phyloP scores from a whole-genome alignment of 805 yeast genomes.

The Lipomyces yamadae region DNA sequence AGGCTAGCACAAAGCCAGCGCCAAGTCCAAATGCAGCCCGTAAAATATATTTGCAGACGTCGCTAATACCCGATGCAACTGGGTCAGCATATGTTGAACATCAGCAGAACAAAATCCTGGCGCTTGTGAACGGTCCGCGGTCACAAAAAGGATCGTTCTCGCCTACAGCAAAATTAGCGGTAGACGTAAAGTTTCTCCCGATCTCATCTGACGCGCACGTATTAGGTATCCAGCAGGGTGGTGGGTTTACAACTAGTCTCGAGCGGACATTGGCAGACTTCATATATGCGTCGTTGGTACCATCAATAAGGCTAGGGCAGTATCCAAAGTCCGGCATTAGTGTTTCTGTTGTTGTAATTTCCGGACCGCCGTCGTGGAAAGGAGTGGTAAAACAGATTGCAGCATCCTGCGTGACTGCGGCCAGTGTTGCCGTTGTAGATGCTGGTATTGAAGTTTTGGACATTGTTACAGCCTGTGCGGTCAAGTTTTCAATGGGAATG shows the following conservation, averaged over 20 bases:
- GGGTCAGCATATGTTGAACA: conserved; percentile 84
- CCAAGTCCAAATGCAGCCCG: conserved; percentile 40
- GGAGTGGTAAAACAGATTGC: conserved; percentile 47
- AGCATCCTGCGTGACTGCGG: conserved; percentile 54
- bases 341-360: conserved; percentile 69
- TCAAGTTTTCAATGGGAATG: conserved; percentile 17
- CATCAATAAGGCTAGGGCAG: conserved; percentile 62
- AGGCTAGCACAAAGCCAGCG: neutral
- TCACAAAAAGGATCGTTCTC: conserved; percentile 78
- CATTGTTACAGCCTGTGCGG: conserved; percentile 58
- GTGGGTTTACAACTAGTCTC: conserved; percentile 41
- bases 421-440: conserved; percentile 78
- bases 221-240: conserved; percentile 29
- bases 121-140: conserved; percentile 85
- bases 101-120: conserved; percentile 62
- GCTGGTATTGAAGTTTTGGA: conserved; percentile 82
- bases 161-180: conserved; percentile 67
- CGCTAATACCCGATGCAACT: conserved; percentile 69
- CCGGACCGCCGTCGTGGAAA: conserved; percentile 49
- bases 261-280: conserved; percentile 54
- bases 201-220: conserved; percentile 51
- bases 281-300: conserved; percentile 56
- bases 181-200: conserved; percentile 61
- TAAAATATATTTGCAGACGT: conserved; percentile 56
- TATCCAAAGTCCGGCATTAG: conserved; percentile 93